Percentiles rank a stretch among this genome's conserved stretches.
Evolutionary conservation across 176 grass and related monocot genomes (phyloP).

Genomic region (Paspalum notatum): DNA sequence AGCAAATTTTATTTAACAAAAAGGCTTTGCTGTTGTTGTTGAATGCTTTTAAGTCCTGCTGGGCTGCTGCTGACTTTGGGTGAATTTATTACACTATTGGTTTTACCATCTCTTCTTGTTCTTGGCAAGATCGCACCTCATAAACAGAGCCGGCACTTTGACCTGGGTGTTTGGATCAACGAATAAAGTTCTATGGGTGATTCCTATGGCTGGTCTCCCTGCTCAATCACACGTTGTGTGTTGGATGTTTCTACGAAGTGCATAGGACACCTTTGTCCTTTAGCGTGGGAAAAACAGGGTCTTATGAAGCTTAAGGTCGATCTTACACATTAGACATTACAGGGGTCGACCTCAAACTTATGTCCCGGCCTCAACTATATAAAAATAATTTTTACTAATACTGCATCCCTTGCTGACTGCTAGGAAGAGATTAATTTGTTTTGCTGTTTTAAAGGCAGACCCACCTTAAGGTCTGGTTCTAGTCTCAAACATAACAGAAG

Average conservation of each 20-base stretch:
- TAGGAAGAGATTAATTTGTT: too few relatives aligned
- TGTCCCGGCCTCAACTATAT: too few relatives aligned
- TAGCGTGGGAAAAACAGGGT: too few relatives aligned
- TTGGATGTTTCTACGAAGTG: background rate
- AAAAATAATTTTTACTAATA: too few relatives aligned
- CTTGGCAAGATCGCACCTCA: background rate
- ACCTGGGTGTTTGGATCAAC: slow-evolving; percentile 12
- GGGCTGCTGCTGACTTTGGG: background rate
- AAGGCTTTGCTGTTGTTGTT: background rate
- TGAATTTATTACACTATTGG: background rate
- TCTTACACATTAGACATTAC: too few relatives aligned
- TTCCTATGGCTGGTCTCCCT: slow-evolving; percentile 35
- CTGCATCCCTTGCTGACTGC: too few relatives aligned
- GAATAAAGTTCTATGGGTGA: background rate
- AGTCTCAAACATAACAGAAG: too few relatives aligned
- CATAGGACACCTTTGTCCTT: too few relatives aligned
- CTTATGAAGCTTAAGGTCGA: too few relatives aligned
- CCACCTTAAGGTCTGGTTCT: too few relatives aligned
- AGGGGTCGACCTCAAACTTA: too few relatives aligned
- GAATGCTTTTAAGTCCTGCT: background rate
- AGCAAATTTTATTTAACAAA: background rate
- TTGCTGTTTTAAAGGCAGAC: too few relatives aligned
- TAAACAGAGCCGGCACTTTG: background rate
- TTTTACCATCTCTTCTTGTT: slow-evolving; percentile 14
- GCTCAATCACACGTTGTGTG: slow-evolving; percentile 17